phyloP scores from a whole-genome alignment of 345 rosid genomes.

The Mangifera indica region DNA sequence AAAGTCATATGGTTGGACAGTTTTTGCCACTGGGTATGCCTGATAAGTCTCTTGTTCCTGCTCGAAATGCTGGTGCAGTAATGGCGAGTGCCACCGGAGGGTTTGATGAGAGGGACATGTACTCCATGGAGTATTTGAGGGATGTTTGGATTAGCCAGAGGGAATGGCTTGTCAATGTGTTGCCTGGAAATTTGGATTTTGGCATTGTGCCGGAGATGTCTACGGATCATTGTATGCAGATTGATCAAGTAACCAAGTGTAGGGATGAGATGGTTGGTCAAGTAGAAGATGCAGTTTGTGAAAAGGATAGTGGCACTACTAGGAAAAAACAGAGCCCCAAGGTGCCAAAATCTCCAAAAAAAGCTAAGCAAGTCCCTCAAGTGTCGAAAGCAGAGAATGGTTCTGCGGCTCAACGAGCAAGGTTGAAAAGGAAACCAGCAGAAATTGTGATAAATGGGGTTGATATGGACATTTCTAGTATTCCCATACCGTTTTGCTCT shows the following conservation, averaged over 20 bases:
- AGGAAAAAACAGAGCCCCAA: constrained; percentile 32
- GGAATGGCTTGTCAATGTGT: constrained; percentile 20
- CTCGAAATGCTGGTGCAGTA: constrained; percentile 19
- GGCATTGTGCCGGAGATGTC: constrained; percentile 24
- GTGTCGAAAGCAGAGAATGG: constrained; percentile 20
- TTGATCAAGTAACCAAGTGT: constrained; percentile 17
- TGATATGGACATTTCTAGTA: constrained; percentile 31
- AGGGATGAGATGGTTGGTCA: constrained; percentile 22
- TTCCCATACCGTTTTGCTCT: constrained; percentile 37
- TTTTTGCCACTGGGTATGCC: constrained; percentile 20
- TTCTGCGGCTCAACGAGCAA: constrained; percentile 23
- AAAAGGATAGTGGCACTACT: constrained; percentile 17
- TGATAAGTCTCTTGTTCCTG: constrained; percentile 18
- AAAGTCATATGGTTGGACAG: constrained; percentile 31
- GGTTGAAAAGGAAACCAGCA: constrained; percentile 19
- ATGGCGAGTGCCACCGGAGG: constrained; percentile 16
- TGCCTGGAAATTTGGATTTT: constrained; percentile 19
- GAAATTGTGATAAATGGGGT: constrained; percentile 34
- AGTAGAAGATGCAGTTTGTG: constrained; percentile 21
- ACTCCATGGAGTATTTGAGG: constrained; percentile 25
- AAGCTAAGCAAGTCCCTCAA: constrained; percentile 28
- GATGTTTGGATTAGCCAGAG: constrained; percentile 29
- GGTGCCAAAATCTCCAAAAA: constrained; percentile 25
- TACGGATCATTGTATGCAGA: constrained; percentile 17
- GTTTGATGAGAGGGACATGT: constrained; percentile 22